Conservation (phyloP, 345 rosid genomes). For the Anacardium occidentale region DNA sequence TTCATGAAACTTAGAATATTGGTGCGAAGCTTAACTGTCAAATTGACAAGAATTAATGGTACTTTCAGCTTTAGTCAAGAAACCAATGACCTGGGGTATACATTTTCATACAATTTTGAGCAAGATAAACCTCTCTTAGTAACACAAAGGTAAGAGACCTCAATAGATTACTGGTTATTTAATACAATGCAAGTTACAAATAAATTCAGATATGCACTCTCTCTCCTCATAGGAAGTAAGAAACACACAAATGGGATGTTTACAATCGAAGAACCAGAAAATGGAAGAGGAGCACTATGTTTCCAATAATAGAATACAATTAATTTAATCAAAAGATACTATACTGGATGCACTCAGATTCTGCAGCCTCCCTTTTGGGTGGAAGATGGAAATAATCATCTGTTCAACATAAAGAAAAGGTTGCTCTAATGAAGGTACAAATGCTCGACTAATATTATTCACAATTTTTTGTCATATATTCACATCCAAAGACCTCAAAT, state of each 20-base stretch:
- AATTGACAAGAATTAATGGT: conserved; percentile 37
- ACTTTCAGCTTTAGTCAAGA: conserved; percentile 50
- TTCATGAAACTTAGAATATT: conserved; percentile 43
- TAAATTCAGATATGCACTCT: background rate
- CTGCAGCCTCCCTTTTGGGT: background rate
- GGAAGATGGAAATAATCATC: background rate
- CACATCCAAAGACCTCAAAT: background rate
- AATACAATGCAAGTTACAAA: background rate
- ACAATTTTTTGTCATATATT: background rate
- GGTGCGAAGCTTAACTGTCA: conserved; percentile 41
- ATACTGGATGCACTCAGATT: background rate
- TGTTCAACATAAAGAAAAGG: too few relatives aligned
- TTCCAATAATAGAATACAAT: background rate
- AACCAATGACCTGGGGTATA: conserved; percentile 35
- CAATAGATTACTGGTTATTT: background rate
- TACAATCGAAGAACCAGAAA: background rate
- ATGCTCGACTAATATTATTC: background rate
- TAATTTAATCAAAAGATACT: background rate
- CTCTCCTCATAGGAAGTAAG: background rate
- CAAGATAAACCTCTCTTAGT: background rate
- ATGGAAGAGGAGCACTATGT: background rate
- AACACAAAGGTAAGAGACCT: background rate
- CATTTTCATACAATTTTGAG: background rate
- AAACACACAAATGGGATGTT: background rate
- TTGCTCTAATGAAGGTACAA: background rate